Evolutionary conservation across 345 rosid genomes (phyloP), one percentile per base, ranked within the genome.

Genomic region (Euclidium syriacum): DNA sequence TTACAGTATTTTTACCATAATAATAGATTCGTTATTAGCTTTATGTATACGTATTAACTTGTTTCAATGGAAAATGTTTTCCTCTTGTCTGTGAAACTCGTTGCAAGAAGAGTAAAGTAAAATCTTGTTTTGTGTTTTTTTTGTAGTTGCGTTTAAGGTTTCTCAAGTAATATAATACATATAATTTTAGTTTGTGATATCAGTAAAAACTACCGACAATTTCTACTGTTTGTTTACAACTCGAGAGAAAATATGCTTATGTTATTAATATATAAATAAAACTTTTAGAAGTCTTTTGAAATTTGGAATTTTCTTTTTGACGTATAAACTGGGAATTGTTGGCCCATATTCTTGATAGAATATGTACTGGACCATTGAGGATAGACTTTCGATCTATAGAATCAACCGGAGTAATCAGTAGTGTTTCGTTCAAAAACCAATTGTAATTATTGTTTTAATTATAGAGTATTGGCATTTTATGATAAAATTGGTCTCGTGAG

Each of bases 291-390:
- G 67, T 35, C 19, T 35, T 32, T 24, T 11, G 18, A 27, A 48
- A 56, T 46, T 26, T 26, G 56, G 40, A 66, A n/a, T n/a, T n/a
- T n/a, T n/a, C n/a, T n/a, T n/a, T n/a, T n/a, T 11, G 2, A 15
- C 14, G 18, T n/a, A 15, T 39, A n/a, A n/a, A 9, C 3, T 36
- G 4, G 10, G 10, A 6, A 32, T 9, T 42, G 32, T 42, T 41
- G 60, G 54, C 22, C 49, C 62, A 42, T 52, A 69, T 44, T 25
- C 7, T n/a, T 52, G 11, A 11, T 34, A 6, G 18, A 40, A 6
- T 33, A 36, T 60, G 24, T 32, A 42, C 35, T 53, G 74, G 63
- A 70, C 74, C 74, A 62, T 63, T 20, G 20, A 26, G 2, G 22
- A 62, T 53, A 53, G 62, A 26, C 50, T 61, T 35, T 36, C 71